phyloP scores from a whole-genome alignment of 2,329 filamentous ascomycete genomes.

The Westerdykella ornata region DNA sequence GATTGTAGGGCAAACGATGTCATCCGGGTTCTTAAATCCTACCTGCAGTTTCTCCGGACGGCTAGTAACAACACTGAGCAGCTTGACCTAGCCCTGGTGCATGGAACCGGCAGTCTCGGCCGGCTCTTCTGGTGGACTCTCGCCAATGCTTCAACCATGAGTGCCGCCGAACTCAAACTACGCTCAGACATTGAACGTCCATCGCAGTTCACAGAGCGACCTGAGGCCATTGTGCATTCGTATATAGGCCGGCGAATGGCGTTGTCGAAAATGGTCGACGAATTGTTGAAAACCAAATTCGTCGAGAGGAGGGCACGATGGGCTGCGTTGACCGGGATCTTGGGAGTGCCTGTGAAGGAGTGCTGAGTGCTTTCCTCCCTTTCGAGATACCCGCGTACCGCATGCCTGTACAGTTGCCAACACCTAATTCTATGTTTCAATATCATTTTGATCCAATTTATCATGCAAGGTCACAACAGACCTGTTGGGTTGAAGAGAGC shows the following conservation, averaged over 20 bases:
- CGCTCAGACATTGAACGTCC: slow-evolving; percentile 10
- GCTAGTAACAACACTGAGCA: slow-evolving; percentile 6
- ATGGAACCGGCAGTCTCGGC: slow-evolving; percentile 14
- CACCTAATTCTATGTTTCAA: no score
- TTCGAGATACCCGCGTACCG: no score
- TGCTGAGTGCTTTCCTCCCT: neutral
- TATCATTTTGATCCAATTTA: no score
- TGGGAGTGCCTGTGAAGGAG: slow-evolving; percentile 6
- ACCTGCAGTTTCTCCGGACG: slow-evolving; percentile 17
- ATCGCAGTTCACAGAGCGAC: neutral
- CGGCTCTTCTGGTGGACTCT: slow-evolving; percentile 24
- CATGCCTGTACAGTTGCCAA: no score
- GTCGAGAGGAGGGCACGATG: slow-evolving; percentile 7
- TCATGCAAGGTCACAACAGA: no score
- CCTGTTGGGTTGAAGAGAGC: no score
- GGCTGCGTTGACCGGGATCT: slow-evolving; percentile 11
- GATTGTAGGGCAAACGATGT: slow-evolving; percentile 29
- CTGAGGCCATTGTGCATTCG: neutral
- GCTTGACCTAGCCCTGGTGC: slow-evolving; percentile 23
- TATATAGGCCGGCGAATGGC: neutral
- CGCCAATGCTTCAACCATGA: slow-evolving; percentile 6
- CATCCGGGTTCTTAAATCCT: slow-evolving; percentile 25
- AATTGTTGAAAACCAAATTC: slow-evolving; percentile 6
- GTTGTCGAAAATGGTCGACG: slow-evolving; percentile 1
- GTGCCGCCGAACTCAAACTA: slow-evolving; percentile 7